phyloP scores from a whole-genome alignment of 129 eudicot species.

The Pulicaria dysenterica region DNA sequence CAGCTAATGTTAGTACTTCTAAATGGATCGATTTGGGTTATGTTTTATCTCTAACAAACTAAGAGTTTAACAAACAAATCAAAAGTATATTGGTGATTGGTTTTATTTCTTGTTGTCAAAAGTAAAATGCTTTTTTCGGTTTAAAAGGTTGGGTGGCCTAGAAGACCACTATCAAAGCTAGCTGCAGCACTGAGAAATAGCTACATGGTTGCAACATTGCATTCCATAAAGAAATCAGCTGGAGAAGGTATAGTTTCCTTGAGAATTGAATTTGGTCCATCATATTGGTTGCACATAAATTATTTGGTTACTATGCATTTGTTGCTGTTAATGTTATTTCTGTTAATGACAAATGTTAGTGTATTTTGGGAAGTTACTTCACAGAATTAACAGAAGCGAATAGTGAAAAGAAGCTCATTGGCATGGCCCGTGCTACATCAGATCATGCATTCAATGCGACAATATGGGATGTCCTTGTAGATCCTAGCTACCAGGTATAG shows the following conservation, averaged over 20 bases:
- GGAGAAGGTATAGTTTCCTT: slow-evolving; percentile 67
- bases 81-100: slow-evolving; percentile 4
- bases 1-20: too few relatives aligned
- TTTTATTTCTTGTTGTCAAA: slow-evolving; percentile 8
- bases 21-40: neutral
- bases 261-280: slow-evolving; percentile 10
- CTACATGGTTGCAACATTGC: slow-evolving; percentile 94
- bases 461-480: slow-evolving; percentile 99
- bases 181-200: slow-evolving; percentile 93
- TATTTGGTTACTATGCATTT: too few relatives aligned
- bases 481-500: slow-evolving; percentile 93
- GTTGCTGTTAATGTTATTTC: too few relatives aligned
- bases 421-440: slow-evolving; percentile 99
- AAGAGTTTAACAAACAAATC: neutral
- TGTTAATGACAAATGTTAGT: slow-evolving; percentile 57
- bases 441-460: slow-evolving; percentile 99
- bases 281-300: slow-evolving; percentile 9
- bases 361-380: slow-evolving; percentile 78
- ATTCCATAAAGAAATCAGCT: slow-evolving; percentile 57
- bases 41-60: neutral
- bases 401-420: slow-evolving; percentile 75
- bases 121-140: slow-evolving; percentile 19
- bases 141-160: slow-evolving; percentile 95
- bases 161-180: slow-evolving; percentile 88
- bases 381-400: slow-evolving; percentile 79